Conservation (phyloP, 176 grass and related monocot species). For the Oryza australiensis region DNA sequence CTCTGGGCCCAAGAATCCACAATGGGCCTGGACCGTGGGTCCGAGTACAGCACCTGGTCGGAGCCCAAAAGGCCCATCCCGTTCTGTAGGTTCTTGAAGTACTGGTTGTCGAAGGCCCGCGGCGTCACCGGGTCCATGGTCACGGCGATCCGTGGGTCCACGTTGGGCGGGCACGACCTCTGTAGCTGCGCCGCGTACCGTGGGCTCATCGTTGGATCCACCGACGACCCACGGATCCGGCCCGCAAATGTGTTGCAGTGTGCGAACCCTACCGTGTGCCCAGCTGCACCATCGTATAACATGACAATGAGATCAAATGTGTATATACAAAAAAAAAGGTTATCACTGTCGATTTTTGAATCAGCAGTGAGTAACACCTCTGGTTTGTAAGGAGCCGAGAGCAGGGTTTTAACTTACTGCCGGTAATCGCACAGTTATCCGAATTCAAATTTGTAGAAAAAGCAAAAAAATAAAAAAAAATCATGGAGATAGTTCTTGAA, state of each 20-base stretch:
- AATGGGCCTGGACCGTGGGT: conserved; percentile 47
- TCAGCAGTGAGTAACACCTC: too few relatives aligned
- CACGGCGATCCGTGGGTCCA: conserved; percentile 60
- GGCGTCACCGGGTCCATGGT: conserved; percentile 51
- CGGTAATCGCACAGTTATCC: too few relatives aligned
- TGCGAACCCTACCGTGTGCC: conserved; percentile 67
- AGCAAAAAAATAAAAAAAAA: too few relatives aligned
- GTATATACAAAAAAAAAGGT: too few relatives aligned
- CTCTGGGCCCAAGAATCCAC: conserved; percentile 58
- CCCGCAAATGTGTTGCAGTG: conserved; percentile 58
- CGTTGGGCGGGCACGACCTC: conserved; percentile 53
- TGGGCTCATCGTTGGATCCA: conserved; percentile 49
- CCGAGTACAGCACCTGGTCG: conserved; percentile 63
- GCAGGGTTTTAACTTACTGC: too few relatives aligned
- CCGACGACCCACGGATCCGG: conserved; percentile 27
- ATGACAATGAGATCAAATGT: too few relatives aligned
- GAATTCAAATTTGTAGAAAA: too few relatives aligned
- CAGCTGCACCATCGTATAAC: conserved; percentile 13
- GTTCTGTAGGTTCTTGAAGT: conserved; percentile 70
- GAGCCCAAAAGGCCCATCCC: conserved; percentile 67
- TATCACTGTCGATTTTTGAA: too few relatives aligned
- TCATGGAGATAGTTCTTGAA: too few relatives aligned
- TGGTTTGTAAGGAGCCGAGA: too few relatives aligned
- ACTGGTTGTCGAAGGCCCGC: conserved; percentile 69
- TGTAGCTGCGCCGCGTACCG: conserved; percentile 45